These are phyloP conservation scores for Colletotrichum orchidophilum DNA, from an alignment of 2,329 filamentous ascomycete species.

Conservation along the genomic window DNA sequence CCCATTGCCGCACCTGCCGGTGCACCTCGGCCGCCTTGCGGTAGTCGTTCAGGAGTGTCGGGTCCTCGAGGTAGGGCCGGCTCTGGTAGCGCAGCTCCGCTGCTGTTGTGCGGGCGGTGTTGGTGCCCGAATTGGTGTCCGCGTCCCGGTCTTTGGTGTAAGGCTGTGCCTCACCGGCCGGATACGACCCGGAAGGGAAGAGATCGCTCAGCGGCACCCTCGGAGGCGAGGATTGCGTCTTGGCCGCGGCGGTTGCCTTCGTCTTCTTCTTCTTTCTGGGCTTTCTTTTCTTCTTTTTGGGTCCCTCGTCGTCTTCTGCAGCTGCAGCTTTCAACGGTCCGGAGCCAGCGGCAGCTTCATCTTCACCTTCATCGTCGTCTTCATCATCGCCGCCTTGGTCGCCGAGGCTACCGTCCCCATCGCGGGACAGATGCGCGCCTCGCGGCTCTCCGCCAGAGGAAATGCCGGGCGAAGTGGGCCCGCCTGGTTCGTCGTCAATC, in stretches of 20 bases:
- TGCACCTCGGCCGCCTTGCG: conserved; percentile 89
- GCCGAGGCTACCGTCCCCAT: conserved; percentile 53
- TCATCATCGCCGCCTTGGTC: conserved; percentile 42
- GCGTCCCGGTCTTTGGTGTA: conserved; percentile 35
- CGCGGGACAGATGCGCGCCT: conserved; percentile 50
- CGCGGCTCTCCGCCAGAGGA: conserved; percentile 51
- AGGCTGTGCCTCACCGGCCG: conserved; percentile 39
- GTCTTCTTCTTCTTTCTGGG: conserved; percentile 35
- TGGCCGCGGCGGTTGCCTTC: conserved; percentile 34
- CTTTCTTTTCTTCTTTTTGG: conserved; percentile 26
- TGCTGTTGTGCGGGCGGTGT: conserved; percentile 37
- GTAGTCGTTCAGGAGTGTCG: conserved; percentile 81
- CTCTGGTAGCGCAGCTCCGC: conserved; percentile 38
- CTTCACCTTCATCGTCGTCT: conserved; percentile 39
- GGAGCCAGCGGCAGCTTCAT: background rate
- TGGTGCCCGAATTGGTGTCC: conserved; percentile 11
- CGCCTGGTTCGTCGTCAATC: conserved; percentile 30
- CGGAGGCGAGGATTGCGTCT: conserved; percentile 44
- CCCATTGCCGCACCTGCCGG: conserved; percentile 86
- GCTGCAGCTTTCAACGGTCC: background rate
- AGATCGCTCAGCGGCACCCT: conserved; percentile 44
- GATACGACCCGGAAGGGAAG: conserved; percentile 41
- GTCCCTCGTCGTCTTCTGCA: background rate
- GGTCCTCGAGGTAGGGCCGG: conserved; percentile 40
- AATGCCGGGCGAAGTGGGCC: conserved; percentile 34